These are phyloP conservation scores for Gentiana macrophylla DNA, from an alignment of 257 asterid species.

Conservation along the genomic window DNA sequence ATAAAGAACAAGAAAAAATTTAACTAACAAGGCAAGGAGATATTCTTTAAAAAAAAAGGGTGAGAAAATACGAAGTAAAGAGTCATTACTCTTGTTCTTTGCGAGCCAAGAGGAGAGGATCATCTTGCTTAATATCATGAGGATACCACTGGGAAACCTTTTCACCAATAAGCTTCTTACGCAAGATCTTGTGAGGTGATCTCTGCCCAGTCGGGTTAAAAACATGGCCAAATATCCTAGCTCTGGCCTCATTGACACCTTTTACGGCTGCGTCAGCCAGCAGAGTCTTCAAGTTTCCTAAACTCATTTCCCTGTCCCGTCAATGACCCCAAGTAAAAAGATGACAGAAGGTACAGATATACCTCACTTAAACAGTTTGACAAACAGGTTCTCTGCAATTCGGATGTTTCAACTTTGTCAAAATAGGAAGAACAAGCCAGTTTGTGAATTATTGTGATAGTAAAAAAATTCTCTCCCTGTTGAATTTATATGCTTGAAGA, in stretches of 20 bases:
- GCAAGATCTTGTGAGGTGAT: slow-evolving; percentile 72
- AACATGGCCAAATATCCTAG: slow-evolving; percentile 79
- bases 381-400: too few species aligned
- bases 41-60: background rate
- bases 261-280: slow-evolving; percentile 58
- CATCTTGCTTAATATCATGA: slow-evolving; percentile 54
- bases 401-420: too few species aligned
- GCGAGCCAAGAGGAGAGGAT: slow-evolving; percentile 57
- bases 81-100: slow-evolving; percentile 56
- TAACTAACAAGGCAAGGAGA: too few species aligned
- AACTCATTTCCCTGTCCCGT: slow-evolving; percentile 30
- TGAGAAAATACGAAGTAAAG: background rate
- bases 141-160: slow-evolving; percentile 85
- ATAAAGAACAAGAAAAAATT: too few species aligned
- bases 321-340: too few species aligned
- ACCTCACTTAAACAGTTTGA: too few species aligned
- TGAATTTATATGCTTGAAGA: too few species aligned
- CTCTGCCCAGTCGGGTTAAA: slow-evolving; percentile 70
- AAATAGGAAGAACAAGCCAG: too few species aligned
- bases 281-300: slow-evolving; percentile 57
- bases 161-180: slow-evolving; percentile 90
- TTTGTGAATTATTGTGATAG: too few species aligned
- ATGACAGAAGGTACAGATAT: too few species aligned
- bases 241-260: slow-evolving; percentile 81
- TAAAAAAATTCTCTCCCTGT: too few species aligned